Percentiles rank a stretch among this genome's conserved stretches.
phyloP scores from a whole-genome alignment of 306 rosid genomes.

The Malus fusca region DNA sequence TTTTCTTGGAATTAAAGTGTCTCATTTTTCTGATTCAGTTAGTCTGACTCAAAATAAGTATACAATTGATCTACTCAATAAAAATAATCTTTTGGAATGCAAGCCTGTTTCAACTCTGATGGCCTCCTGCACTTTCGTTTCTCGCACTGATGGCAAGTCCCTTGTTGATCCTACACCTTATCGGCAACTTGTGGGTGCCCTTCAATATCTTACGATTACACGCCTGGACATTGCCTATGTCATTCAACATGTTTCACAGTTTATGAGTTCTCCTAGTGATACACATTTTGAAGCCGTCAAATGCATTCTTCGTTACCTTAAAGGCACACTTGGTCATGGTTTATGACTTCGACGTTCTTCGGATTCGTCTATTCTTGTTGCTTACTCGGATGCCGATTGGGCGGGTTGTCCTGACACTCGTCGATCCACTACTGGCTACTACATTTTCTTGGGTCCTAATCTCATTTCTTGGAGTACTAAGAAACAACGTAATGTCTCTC shows the following conservation, averaged over 20 bases:
- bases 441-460: background rate
- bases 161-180: background rate
- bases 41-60: background rate
- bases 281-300: background rate
- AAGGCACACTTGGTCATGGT: background rate
- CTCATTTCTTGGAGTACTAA: background rate
- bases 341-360: fast-evolving
- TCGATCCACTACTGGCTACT: background rate
- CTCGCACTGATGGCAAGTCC: background rate
- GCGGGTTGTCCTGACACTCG: background rate
- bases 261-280: background rate
- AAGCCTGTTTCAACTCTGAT: background rate
- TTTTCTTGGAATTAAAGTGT: background rate
- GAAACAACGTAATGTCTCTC: background rate
- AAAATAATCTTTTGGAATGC: background rate
- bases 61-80: background rate
- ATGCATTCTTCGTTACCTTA: background rate
- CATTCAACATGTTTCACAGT: background rate
- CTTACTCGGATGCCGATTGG: background rate
- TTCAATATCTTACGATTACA: background rate
- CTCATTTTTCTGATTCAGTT: background rate
- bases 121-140: background rate
- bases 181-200: background rate
- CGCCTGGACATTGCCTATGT: background rate
- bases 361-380: background rate